phyloP scores from a whole-genome alignment of 2,329 filamentous ascomycete genomes.

The Colletotrichum destructivum region DNA sequence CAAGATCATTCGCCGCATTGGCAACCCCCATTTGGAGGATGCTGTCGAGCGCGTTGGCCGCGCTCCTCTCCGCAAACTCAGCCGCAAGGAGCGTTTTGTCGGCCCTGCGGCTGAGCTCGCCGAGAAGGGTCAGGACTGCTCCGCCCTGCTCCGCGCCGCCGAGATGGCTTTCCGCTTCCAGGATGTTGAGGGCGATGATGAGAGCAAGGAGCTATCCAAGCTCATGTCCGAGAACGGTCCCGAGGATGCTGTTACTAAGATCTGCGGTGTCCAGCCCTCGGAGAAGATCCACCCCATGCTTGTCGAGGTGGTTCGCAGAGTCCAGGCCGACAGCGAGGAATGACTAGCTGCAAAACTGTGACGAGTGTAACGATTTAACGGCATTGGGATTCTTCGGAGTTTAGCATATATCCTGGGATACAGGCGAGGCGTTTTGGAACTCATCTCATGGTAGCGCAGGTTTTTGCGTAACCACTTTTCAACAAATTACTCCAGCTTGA shows the following conservation, averaged over 20 bases:
- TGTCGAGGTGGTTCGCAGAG: conserved; percentile 84
- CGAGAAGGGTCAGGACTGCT: conserved; percentile 81
- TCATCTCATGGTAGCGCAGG: neutral
- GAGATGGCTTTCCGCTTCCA: conserved; percentile 98
- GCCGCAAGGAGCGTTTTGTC: conserved; percentile 95
- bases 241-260: conserved; percentile 82
- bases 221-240: conserved; percentile 83
- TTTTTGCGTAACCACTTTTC: neutral
- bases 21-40: conserved; percentile 94
- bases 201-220: conserved; percentile 87
- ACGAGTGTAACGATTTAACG: conserved; percentile 28
- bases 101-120: conserved; percentile 92
- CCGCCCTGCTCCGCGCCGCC: conserved; percentile 83
- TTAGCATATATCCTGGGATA: conserved; percentile 36
- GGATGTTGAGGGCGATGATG: conserved; percentile 91
- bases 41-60: conserved; percentile 95
- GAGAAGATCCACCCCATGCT: conserved; percentile 86
- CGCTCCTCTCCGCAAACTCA: conserved; percentile 93
- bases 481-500: too few species aligned
- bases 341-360: conserved; percentile 51
- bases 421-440: conserved; percentile 23
- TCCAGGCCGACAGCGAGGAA: conserved; percentile 76
- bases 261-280: conserved; percentile 83
- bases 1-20: conserved; percentile 93
- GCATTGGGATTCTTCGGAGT: conserved; percentile 23